Percentiles rank a stretch among this genome's conserved stretches.
phyloP scores from a whole-genome alignment of 768 basidiomycete genomes.

The Lepiota brunneoincarnata region DNA sequence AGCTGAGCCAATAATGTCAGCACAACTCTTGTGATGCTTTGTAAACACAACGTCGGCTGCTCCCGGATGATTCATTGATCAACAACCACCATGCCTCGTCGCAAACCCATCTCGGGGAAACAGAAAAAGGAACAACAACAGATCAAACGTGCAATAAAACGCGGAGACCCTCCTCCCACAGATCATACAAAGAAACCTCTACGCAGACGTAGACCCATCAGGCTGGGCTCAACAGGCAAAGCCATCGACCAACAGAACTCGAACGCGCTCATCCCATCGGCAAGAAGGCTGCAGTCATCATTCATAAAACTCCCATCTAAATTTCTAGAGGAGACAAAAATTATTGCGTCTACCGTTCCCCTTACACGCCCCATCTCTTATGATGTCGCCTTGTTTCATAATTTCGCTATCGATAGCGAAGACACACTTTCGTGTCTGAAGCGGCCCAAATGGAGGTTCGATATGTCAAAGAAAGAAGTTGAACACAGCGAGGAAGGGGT shows the following conservation, averaged over 20 bases:
- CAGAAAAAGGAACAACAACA: conserved; percentile 72
- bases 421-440: conserved; percentile 48
- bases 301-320: conserved; percentile 59
- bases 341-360: conserved; percentile 48
- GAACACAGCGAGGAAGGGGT: conserved; percentile 87
- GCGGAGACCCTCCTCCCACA: conserved; percentile 58
- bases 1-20: no score
- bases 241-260: conserved; percentile 21
- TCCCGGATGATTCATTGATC: background rate
- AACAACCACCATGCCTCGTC: conserved; percentile 27
- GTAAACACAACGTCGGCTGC: background rate
- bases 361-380: conserved; percentile 56
- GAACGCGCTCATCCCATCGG: conserved; percentile 34
- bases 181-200: conserved; percentile 30
- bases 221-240: conserved; percentile 30
- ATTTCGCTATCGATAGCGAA: conserved; percentile 15
- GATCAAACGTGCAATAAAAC: conserved; percentile 80
- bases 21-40: no score
- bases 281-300: conserved; percentile 62
- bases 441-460: conserved; percentile 84
- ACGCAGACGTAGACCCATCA: conserved; percentile 23
- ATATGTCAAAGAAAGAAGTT: conserved; percentile 85
- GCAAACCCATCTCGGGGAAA: conserved; percentile 59
- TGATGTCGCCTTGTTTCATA: conserved; percentile 34
- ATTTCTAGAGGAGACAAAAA: conserved; percentile 61